Conservation (phyloP, 2,329 filamentous ascomycete genomes). For the Fonsecaea pugnacius region DNA sequence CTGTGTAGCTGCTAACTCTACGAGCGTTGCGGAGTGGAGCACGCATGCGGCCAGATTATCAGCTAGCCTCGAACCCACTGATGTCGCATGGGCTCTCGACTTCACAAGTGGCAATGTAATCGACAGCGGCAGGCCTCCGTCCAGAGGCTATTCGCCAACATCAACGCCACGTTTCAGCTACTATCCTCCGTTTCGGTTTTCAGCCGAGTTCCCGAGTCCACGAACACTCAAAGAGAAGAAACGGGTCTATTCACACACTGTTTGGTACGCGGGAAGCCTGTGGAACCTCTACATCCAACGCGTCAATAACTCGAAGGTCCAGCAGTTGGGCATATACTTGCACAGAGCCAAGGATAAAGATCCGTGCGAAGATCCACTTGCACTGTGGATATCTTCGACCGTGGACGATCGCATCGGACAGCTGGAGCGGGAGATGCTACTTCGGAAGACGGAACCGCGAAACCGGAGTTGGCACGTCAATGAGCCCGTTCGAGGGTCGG, state of each 20-base stretch:
- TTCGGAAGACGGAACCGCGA: conserved; percentile 45
- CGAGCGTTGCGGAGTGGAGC: conserved; percentile 45
- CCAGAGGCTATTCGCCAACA: conserved; percentile 27
- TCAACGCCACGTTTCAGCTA: conserved; percentile 52
- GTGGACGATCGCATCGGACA: conserved; percentile 60
- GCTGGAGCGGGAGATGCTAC: conserved; percentile 58
- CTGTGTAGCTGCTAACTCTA: conserved; percentile 53
- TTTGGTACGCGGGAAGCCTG: conserved; percentile 62
- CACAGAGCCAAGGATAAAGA: conserved; percentile 63
- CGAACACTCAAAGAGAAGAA: conserved; percentile 63
- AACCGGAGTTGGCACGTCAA: conserved; percentile 37
- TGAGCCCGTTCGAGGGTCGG: conserved; percentile 36
- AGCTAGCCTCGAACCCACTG: conserved; percentile 58
- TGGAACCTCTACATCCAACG: conserved; percentile 69
- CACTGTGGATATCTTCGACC: conserved; percentile 46
- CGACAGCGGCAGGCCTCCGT: conserved; percentile 34
- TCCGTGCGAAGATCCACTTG: conserved; percentile 45
- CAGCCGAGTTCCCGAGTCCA: conserved; percentile 62
- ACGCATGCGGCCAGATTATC: conserved; percentile 50
- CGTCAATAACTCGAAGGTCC: conserved; percentile 58
- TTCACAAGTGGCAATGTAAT: conserved; percentile 54
- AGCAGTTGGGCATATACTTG: conserved; percentile 63
- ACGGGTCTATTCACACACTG: conserved; percentile 61
- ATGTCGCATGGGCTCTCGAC: conserved; percentile 61
- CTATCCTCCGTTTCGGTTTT: conserved; percentile 63